A percentile compares a stretch with the other conserved stretches of the same genome.
Evolutionary conservation across 2,329 filamentous ascomycete species (phyloP).

Genomic region (Ascochyta viciae-villosae): DNA sequence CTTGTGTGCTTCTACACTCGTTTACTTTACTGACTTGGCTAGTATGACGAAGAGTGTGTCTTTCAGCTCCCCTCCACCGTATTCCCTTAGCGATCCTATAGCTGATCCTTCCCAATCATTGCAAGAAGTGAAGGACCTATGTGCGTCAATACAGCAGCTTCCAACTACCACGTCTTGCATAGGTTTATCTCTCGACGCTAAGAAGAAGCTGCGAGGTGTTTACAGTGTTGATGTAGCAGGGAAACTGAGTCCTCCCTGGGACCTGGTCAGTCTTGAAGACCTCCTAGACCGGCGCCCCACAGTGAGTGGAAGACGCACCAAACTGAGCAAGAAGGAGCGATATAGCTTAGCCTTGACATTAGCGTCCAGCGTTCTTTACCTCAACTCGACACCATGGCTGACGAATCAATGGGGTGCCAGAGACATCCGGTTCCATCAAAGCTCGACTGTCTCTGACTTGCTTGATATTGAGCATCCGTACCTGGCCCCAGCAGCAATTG

Average conservation of each 20-base stretch:
- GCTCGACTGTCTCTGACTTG: constrained; percentile 20
- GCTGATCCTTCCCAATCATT: constrained; percentile 16
- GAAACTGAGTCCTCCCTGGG: constrained; percentile 19
- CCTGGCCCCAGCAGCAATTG: constrained; percentile 27
- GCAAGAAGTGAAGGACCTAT: constrained; percentile 46
- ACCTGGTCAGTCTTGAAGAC: constrained; percentile 41
- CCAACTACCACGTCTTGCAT: constrained; percentile 37
- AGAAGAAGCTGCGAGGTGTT: constrained; percentile 40
- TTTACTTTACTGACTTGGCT: constrained; percentile 13
- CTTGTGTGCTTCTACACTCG: neutral
- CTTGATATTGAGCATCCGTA: constrained; percentile 45
- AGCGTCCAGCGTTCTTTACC: constrained; percentile 45
- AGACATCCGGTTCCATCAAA: constrained; percentile 45
- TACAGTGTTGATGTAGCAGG: constrained; percentile 31
- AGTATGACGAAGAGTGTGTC: constrained; percentile 44
- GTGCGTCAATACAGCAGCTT: constrained; percentile 42
- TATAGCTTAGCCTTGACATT: constrained; percentile 47
- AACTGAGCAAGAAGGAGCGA: constrained; percentile 46
- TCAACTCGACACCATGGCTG: constrained; percentile 49
- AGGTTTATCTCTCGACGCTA: constrained; percentile 43
- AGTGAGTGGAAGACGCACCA: constrained; percentile 34
- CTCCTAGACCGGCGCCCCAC: constrained; percentile 37
- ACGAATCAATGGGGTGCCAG: constrained; percentile 42
- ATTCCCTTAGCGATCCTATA: constrained; percentile 35
- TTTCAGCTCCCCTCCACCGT: constrained; percentile 44